Base-by-base conservation (phyloP, 108 stramenopile species). In the Nannochloropsis oceanica region DNA sequence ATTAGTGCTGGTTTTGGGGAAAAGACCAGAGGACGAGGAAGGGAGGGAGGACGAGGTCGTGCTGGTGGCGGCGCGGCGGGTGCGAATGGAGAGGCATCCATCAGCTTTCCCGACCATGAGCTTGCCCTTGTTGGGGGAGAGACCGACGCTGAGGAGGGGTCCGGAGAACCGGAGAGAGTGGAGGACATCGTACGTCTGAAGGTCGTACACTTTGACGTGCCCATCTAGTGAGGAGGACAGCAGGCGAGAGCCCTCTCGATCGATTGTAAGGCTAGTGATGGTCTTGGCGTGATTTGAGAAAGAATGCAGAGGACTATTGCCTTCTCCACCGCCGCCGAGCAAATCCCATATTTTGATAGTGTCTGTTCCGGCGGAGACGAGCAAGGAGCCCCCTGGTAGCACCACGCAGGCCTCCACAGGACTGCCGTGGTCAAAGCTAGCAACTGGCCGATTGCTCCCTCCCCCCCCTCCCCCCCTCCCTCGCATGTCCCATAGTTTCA, bases 121-220 rank as follows among this genome's bases (percentile, higher is more conserved):
- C 34, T 87, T 42, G 9, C 79, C 42, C 24, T 86, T 84, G 82
- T 90, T 84, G 25, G 90, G 79, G 27, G 88, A 27, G 3, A 90
- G 86, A 13, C 27, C 88, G 0, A 90, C 80, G 87, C 85, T 86
- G 18, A 90, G 85, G 59, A 90, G 44, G 8, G 89, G 89, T 2
- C 85, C 85, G 25, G 84, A 43, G 79, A 83, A 88, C 44, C 86
- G 85, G 25, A 90, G 85, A 81, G 85, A 85, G 85, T 90, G 89
- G 13, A 89, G 42, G 43, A 90, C 86, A 42, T 90, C 73, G 43
- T 85, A 83, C 34, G 86, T 89, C 44, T 44, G 43, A 8, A 90
- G 50, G 79, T 86, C 84, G 85, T 89, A 90, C 13, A 90, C 84
- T 83, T 90, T 90, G 50, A 90, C 90, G 84, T 89, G 90, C 11